These are phyloP conservation scores for Trametes sp. DNA, from an alignment of 1,284 basidiomycete genomes.

Conservation along the genomic window DNA sequence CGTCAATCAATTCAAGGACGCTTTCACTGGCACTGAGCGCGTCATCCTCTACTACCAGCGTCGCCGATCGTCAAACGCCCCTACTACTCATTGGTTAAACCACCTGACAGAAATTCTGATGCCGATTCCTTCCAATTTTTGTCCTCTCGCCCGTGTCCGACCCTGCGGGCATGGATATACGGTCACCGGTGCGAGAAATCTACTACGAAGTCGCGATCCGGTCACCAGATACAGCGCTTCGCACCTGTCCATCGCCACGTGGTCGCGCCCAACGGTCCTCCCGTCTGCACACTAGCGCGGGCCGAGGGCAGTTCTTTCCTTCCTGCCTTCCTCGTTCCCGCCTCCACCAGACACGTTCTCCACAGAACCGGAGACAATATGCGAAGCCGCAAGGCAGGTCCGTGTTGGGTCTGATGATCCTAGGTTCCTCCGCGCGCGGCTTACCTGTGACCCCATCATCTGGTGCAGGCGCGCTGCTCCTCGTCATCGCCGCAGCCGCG, in stretches of 20 bases:
- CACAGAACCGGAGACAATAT: background rate
- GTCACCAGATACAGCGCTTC: background rate
- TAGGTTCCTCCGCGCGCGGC: background rate
- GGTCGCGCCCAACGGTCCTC: background rate
- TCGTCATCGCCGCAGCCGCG: conserved; percentile 6
- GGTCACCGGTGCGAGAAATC: background rate
- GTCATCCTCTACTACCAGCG: no score
- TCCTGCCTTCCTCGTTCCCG: background rate
- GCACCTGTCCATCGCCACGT: background rate
- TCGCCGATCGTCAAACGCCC: no score
- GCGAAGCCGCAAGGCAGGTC: conserved; percentile 4
- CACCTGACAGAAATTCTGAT: no score
- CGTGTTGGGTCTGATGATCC: conserved; percentile 22
- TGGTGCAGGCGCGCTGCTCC: conserved; percentile 7
- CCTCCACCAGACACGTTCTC: background rate
- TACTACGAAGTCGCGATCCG: background rate
- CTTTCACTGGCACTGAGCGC: no score
- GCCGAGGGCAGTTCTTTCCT: background rate
- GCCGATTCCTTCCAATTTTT: no score
- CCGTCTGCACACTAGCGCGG: background rate
- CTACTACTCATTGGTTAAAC: no score
- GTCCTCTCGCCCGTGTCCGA: background rate
- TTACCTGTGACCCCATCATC: conserved; percentile 25
- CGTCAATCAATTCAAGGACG: no score
- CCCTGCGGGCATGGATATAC: background rate